Conservation (phyloP, 2,329 filamentous ascomycete species). For the Cladosporium austrohemisphaericum region DNA sequence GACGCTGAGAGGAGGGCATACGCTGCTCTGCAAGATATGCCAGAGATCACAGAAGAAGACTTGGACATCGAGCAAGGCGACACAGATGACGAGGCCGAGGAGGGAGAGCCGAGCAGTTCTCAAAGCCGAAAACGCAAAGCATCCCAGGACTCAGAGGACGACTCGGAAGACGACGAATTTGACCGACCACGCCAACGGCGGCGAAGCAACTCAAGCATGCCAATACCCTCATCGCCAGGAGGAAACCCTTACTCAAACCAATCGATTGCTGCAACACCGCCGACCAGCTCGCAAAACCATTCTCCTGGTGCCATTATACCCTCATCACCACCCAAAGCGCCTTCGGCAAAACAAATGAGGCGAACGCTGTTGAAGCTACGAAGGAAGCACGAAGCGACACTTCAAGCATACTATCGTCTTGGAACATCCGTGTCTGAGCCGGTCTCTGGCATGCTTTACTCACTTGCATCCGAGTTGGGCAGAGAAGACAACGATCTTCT, state of each 20-base stretch:
- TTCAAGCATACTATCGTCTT: slow-evolving; percentile 79
- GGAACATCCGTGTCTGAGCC: slow-evolving; percentile 93
- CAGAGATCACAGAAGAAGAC: slow-evolving; percentile 73
- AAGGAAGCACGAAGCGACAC: slow-evolving; percentile 68
- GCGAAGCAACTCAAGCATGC: slow-evolving; percentile 76
- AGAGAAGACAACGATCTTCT: slow-evolving; percentile 94
- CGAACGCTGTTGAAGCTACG: slow-evolving; percentile 71
- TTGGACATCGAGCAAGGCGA: slow-evolving; percentile 59
- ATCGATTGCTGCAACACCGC: slow-evolving; percentile 26
- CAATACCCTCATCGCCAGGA: slow-evolving; percentile 64
- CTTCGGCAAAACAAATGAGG: slow-evolving; percentile 69
- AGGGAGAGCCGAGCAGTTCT: slow-evolving; percentile 40
- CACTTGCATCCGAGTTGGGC: slow-evolving; percentile 87
- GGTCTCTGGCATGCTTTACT: slow-evolving; percentile 91
- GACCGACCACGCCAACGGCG: slow-evolving; percentile 74
- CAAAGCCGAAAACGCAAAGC: slow-evolving; percentile 69
- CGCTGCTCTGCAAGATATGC: slow-evolving; percentile 83
- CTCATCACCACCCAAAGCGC: slow-evolving; percentile 58
- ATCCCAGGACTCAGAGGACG: slow-evolving; percentile 63
- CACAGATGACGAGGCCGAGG: slow-evolving; percentile 55
- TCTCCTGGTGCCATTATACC: slow-evolving; percentile 36
- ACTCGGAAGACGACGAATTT: slow-evolving; percentile 62
- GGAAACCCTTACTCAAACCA: slow-evolving; percentile 28
- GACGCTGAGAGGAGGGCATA: slow-evolving; percentile 74
- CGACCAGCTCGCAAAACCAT: slow-evolving; percentile 42